Evolutionary conservation across 768 basidiomycete species (phyloP), one percentile per base, ranked within the genome.

Genomic region (Lactarius hengduanensis): DNA sequence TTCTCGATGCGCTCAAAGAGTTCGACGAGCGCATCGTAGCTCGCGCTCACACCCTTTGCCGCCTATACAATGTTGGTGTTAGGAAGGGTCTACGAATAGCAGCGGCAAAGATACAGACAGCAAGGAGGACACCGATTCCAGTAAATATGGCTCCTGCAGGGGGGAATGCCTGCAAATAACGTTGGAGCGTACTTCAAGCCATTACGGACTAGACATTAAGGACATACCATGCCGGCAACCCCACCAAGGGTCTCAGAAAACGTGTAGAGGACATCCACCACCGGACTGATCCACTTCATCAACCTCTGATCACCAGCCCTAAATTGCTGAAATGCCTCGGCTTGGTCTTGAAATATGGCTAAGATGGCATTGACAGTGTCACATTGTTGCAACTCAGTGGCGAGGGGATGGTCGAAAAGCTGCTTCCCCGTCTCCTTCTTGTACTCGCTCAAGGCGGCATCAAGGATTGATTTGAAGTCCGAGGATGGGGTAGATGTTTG

Each of bases 341-440:
- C n/a, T 5, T 56, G 53, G 13, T 10, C 59, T 15, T 36, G 53
- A 30, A 65, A 54, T 0, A 65, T 18, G 15, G 40, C 41, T 2
- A 57, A 40, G 38, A 40, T 5, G 38, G 38, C 15, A 15, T 40
- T 15, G 15, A 40, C 38, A 15, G 38, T 15, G 38, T 15, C 38
- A 15, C 38, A 40, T 40, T 11, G 13, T 16, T 40, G 38, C 15
- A 40, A 0, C 38, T 40, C 38, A 40, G 4, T 16, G 0, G 38
- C 38, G 13, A 40, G 15, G 13, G 38, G 38, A 40, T 40, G 38
- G 38, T 15, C 38, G 4, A 40, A 4, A 15, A 40, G 38, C 13
- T 15, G 38, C 1, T 15, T 40, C 38, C 38, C 38, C 3, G 38
- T 40, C 38, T 40, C 15, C 38, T 5, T 15, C 5, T 98, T 4